Evolutionary conservation across 331 rosid genomes (phyloP).

Genomic region (Saraca asoca): DNA sequence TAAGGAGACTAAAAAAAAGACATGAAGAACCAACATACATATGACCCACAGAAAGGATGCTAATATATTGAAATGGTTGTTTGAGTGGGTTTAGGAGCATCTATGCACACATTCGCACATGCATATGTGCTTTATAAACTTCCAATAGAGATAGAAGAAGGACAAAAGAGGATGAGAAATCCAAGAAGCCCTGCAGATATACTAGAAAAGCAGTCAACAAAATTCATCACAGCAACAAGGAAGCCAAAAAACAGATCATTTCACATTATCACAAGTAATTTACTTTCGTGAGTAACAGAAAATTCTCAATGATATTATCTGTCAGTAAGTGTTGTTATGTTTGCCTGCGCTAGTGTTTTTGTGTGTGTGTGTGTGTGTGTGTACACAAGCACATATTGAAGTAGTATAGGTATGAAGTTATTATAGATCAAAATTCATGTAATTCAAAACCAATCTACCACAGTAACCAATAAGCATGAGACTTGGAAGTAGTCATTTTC

Average conservation of each 20-base stretch:
- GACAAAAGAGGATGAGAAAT: not conserved
- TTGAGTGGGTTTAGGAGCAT: slow-evolving; percentile 2
- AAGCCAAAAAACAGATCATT: not conserved
- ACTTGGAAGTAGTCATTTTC: slow-evolving; percentile 4
- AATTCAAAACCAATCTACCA: slow-evolving; percentile 10
- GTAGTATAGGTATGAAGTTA: not conserved
- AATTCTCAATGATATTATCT: slow-evolving; percentile 3
- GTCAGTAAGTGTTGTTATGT: slow-evolving; percentile 8
- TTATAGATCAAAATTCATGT: not conserved
- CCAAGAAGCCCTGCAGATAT: not conserved
- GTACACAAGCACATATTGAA: too few relatives aligned
- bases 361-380: too few relatives aligned
- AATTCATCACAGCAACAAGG: slow-evolving; percentile 13
- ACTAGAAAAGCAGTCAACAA: not conserved
- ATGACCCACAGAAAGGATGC: not conserved
- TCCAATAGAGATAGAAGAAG: not conserved
- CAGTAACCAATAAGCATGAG: slow-evolving; percentile 4
- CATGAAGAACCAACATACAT: too few relatives aligned
- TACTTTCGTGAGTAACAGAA: not conserved
- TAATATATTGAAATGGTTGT: not conserved
- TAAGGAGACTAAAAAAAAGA: not conserved
- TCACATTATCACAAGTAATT: not conserved
- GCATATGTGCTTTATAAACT: not conserved
- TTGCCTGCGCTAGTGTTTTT: not conserved
- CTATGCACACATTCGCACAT: not conserved